These are phyloP conservation scores for Alternaria ventricosa DNA, from an alignment of 2,329 filamentous ascomycete species.

Conservation along the genomic window DNA sequence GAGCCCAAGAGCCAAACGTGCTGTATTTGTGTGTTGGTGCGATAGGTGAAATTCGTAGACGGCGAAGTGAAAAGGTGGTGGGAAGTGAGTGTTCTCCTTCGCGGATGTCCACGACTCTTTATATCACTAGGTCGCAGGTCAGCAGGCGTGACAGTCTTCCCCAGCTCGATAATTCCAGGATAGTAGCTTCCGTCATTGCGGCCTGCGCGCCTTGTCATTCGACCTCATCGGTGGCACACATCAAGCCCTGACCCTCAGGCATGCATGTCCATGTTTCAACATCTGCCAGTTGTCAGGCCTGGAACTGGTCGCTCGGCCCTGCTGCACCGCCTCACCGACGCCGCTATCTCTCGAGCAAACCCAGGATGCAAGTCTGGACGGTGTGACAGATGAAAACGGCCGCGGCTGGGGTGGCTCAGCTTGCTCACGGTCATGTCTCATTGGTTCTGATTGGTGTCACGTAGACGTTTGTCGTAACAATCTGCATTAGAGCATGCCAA, in stretches of 20 bases:
- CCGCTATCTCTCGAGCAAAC: background rate
- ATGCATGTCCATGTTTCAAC: constrained; percentile 12
- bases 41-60: background rate
- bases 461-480: constrained; percentile 1
- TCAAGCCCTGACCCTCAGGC: constrained; percentile 9
- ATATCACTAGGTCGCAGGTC: constrained; percentile 2
- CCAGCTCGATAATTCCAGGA: background rate
- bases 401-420: constrained; percentile 19
- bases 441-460: constrained; percentile 9
- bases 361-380: background rate
- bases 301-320: constrained; percentile 18
- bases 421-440: background rate
- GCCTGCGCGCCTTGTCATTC: constrained; percentile 12
- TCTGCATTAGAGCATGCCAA: constrained; percentile 12
- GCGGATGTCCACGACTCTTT: constrained; percentile 6
- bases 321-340: constrained; percentile 23
- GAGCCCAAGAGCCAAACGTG: background rate
- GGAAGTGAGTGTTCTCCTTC: background rate
- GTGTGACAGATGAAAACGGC: constrained; percentile 6
- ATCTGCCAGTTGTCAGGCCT: constrained; percentile 1
- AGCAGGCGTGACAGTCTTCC: background rate
- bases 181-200: constrained; percentile 2
- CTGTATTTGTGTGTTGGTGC: background rate
- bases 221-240: background rate
- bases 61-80: background rate